Evolutionary conservation across 2,329 filamentous ascomycete species (phyloP).

Genomic region (Ophiostoma sp.): DNA sequence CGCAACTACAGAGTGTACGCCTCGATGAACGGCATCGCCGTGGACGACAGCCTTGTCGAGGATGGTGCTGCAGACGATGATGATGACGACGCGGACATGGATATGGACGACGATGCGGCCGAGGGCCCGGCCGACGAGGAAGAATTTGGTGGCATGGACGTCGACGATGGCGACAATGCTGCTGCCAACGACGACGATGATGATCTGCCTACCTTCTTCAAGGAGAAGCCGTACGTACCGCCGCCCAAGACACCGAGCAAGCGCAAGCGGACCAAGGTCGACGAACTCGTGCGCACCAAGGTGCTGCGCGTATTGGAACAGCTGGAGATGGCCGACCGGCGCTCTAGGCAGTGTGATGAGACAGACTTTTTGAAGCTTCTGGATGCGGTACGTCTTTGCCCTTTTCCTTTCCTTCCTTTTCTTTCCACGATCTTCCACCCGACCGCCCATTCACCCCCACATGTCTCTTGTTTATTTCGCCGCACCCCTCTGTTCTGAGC

Average conservation of each 20-base stretch:
- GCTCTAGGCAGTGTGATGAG: slow-evolving; percentile 85
- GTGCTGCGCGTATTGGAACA: slow-evolving; percentile 81
- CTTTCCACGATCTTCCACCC: neutral
- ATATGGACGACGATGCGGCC: slow-evolving; percentile 49
- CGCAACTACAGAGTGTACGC: slow-evolving; percentile 89
- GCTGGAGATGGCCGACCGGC: slow-evolving; percentile 76
- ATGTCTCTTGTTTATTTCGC: slow-evolving; percentile 1
- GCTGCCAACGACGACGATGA: slow-evolving; percentile 62
- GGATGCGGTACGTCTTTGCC: slow-evolving; percentile 47
- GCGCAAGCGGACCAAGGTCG: slow-evolving; percentile 77
- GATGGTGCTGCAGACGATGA: slow-evolving; percentile 47
- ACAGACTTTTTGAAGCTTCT: slow-evolving; percentile 85
- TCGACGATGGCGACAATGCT: slow-evolving; percentile 41
- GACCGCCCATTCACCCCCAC: neutral
- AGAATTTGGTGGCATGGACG: slow-evolving; percentile 63
- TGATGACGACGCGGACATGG: slow-evolving; percentile 50
- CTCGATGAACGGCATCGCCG: slow-evolving; percentile 75
- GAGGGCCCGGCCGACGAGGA: slow-evolving; percentile 52
- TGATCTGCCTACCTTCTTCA: slow-evolving; percentile 82
- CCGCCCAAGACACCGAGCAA: slow-evolving; percentile 62
- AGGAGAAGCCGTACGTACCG: slow-evolving; percentile 52
- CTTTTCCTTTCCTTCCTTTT: neutral
- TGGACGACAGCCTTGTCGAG: slow-evolving; percentile 66
- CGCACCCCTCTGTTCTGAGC: neutral
- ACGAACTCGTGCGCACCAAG: slow-evolving; percentile 81